Evolutionary conservation across 805 yeast species (phyloP).

Genomic region (Monosporozyma unispora): DNA sequence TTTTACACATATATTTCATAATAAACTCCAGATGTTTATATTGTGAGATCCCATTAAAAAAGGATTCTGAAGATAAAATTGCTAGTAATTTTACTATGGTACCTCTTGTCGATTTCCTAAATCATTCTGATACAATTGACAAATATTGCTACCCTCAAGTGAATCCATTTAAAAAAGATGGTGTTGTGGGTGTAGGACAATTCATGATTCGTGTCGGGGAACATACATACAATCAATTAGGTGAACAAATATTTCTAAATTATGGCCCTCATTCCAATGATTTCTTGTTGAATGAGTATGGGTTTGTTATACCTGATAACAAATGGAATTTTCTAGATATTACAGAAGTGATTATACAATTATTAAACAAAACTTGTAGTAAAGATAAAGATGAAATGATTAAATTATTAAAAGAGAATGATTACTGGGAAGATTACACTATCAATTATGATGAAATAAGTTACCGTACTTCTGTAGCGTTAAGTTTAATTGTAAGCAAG

Average conservation of each 20-base stretch:
- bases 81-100: conserved; percentile 77
- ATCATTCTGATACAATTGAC: conserved; percentile 45
- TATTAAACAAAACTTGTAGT: conserved; percentile 21
- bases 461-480: conserved; percentile 66
- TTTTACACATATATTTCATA: conserved; percentile 72
- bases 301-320: conserved; percentile 55
- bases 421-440: conserved; percentile 71
- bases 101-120: conserved; percentile 82
- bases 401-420: conserved; percentile 34
- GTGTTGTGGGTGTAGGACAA: conserved; percentile 22
- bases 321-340: conserved; percentile 67
- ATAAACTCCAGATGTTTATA: conserved; percentile 89
- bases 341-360: conserved; percentile 33
- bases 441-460: conserved; percentile 46
- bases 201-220: conserved; percentile 25
- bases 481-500: conserved; percentile 39
- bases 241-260: conserved; percentile 57
- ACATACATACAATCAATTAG: conserved; percentile 12
- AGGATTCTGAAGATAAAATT: conserved; percentile 26
- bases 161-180: conserved; percentile 25
- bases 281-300: conserved; percentile 77
- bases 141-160: conserved; percentile 46
- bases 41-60: conserved; percentile 52
- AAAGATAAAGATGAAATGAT: conserved; percentile 5
- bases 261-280: conserved; percentile 89